Evolutionary conservation across 225 moss, liverwort and hornwort genomes (phyloP).

Genomic region (Sphagnum tenellum): DNA sequence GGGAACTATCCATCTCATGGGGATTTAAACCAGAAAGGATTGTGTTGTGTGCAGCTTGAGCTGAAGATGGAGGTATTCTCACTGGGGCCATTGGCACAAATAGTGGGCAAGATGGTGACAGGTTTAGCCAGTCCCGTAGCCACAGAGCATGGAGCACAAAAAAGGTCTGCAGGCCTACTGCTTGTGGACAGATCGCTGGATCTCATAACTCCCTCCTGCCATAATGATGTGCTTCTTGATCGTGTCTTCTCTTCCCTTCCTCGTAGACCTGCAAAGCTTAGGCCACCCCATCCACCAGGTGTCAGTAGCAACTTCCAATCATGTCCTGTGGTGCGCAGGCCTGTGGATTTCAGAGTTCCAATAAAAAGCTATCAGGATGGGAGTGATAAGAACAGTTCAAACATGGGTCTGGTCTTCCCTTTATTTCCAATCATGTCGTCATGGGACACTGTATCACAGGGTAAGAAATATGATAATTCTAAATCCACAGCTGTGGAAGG

Average conservation of each 20-base stretch:
- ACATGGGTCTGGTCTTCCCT: slow-evolving; percentile 45
- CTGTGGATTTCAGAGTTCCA: slow-evolving; percentile 72
- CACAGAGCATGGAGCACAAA: slow-evolving; percentile 49
- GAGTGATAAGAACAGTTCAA: slow-evolving; percentile 2
- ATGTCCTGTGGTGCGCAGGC: slow-evolving; percentile 40
- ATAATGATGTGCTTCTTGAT: slow-evolving; percentile 78
- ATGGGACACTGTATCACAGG: slow-evolving; percentile 28
- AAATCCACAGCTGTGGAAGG: slow-evolving; percentile 12
- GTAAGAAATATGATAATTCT: slow-evolving; percentile 8
- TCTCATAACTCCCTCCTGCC: slow-evolving; percentile 70
- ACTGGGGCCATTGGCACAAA: slow-evolving; percentile 79
- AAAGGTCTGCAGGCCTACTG: slow-evolving; percentile 71
- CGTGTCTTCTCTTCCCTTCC: slow-evolving; percentile 60
- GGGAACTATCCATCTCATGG: too few relatives aligned
- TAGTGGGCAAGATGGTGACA: slow-evolving; percentile 83
- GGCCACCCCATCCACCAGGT: slow-evolving; percentile 32
- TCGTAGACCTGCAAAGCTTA: slow-evolving; percentile 40
- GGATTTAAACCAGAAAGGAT: too few relatives aligned
- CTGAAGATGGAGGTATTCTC: slow-evolving; percentile 84
- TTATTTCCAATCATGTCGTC: slow-evolving; percentile 34
- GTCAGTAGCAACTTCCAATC: slow-evolving; percentile 17
- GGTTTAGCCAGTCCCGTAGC: slow-evolving; percentile 65
- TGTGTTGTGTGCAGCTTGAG: slow-evolving; percentile 66
- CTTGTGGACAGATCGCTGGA: slow-evolving; percentile 80
- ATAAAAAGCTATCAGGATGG: slow-evolving; percentile 24